Base-by-base conservation (phyloP, 257 asterid species). In the Capsicum rhomboideum region DNA sequence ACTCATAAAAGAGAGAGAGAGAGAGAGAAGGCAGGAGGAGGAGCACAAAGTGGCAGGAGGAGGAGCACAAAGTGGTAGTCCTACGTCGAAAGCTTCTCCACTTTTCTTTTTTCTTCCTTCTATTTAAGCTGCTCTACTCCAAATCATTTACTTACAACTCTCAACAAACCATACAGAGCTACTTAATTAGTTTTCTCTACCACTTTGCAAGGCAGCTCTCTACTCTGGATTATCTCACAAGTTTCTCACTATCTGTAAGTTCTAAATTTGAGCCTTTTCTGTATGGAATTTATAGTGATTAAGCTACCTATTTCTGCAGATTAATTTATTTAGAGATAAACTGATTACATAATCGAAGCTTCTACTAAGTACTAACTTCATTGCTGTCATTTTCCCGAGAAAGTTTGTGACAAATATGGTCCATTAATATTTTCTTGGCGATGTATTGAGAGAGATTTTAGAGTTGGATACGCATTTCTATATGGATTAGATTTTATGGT, bases 71-170 rank as follows among this genome's bases (percentile, higher is more conserved):
- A 87, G 90, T 90, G 93, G 85, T 83, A 82, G 75, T 88, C 88
- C 89, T 80, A 88, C 88, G 88, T 89, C 84, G 87, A 83, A 88
- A 90, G 88, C 71, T 66, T 58, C 42, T 80, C 67, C 49, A 61
- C 75, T 80, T 84, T 56, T 21, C 21, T 53, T 75, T 83, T 69
- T 71, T 14, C 16, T 3, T 59, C 23, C 8, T 9, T 34, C 26
- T 49, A 75, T 75, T 49, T 75, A 75, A 64, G 37, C 16, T 59
- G 31, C 44, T 40, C 8, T 1, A 23, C 37, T 64, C 28, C 1
- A 11, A 26, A 13, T 6, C 4, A 26, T 26, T 12, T 0, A 8
- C 50, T 44, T 44, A 4, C 50, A 44, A 44, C 50, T 44, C 12
- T 44, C 10, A 44, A n/a, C n/a, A n/a, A n/a, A n/a, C n/a, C n/a